Evolutionary conservation across 768 basidiomycete genomes (phyloP).

Genomic region (Mycena venus): DNA sequence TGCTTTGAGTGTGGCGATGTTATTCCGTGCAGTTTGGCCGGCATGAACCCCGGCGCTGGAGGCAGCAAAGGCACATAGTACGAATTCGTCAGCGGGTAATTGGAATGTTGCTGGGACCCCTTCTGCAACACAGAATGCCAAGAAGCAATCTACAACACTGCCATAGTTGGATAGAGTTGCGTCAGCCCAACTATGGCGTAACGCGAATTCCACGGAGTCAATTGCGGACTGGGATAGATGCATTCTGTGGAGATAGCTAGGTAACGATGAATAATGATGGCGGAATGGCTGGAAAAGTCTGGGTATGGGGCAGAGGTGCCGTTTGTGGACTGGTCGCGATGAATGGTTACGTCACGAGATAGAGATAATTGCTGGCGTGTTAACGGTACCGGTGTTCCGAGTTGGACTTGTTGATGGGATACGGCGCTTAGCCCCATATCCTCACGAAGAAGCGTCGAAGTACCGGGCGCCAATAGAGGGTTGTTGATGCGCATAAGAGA

Average conservation of each 20-base stretch:
- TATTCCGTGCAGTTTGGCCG: neutral
- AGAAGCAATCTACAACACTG: neutral
- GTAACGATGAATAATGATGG: neutral
- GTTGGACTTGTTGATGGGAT: no score
- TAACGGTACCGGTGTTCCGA: no score
- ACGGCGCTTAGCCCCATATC: no score
- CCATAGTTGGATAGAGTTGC: neutral
- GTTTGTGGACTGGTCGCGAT: no score
- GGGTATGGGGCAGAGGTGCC: no score
- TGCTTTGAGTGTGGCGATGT: neutral
- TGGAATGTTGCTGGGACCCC: neutral
- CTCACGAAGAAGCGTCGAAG: no score
- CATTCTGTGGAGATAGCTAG: neutral
- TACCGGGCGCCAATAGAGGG: no score
- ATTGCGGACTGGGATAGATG: neutral
- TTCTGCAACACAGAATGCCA: neutral
- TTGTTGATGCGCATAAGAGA: no score
- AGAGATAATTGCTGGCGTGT: no score
- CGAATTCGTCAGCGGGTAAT: neutral
- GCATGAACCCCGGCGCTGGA: neutral
- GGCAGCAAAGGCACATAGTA: neutral
- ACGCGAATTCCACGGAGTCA: neutral
- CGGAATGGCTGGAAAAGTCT: no score
- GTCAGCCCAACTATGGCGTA: neutral
- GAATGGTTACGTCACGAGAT: no score